Base-by-base conservation (phyloP, 208 protist genomes). In the Angomonas ambiguus region DNA sequence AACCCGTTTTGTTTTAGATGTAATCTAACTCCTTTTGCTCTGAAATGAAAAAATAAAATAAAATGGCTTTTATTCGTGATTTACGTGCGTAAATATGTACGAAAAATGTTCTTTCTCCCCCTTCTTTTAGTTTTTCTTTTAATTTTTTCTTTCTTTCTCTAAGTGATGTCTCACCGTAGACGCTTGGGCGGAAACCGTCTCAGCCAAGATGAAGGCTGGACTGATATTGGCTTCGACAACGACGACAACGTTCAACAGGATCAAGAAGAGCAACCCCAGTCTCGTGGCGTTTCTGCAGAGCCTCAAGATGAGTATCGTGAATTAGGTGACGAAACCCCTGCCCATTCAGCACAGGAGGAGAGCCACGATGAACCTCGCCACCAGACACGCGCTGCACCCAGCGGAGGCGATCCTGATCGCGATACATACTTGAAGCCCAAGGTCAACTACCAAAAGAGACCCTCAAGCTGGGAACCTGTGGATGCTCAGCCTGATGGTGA, bases 391-490 rank as follows among this genome's bases (percentile, higher is more conserved):
- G 49, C 18, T 16, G n/a, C 5, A 27, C 49, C 49, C 49, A 16
- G n/a, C 27, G 49, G 6, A 16, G 49, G n/a, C 22, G 49, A 5
- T 24, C 10, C 8, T 25, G 10, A 6, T 24, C 49, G 49, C 49
- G 49, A 56, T 24, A 56, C 49, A 11, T 56, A 56, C 49, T 24
- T 16, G n/a, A 56, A 56, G 49, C 49, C 49, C 49, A 56, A 56
- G 49, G 6, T 30, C 6, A 56, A 27, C 49, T 56, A 10, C 49
- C 11, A 27, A 8, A 56, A 56, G 49, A 56, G 11, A 24, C 49
- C n/a, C 49, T 27, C 49, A 13, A 24, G 13, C 6, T 92, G 85
- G 85, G 80, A 85, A 55, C 74, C 77, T 2, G 78, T 87, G 53
- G 72, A 82, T 24, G 72, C 79, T 41, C 64, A 83, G 25, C 67